Evolutionary conservation across 2,329 filamentous ascomycete species (phyloP), one percentile per base, ranked within the genome.

Genomic region (Trichoderma sp.): DNA sequence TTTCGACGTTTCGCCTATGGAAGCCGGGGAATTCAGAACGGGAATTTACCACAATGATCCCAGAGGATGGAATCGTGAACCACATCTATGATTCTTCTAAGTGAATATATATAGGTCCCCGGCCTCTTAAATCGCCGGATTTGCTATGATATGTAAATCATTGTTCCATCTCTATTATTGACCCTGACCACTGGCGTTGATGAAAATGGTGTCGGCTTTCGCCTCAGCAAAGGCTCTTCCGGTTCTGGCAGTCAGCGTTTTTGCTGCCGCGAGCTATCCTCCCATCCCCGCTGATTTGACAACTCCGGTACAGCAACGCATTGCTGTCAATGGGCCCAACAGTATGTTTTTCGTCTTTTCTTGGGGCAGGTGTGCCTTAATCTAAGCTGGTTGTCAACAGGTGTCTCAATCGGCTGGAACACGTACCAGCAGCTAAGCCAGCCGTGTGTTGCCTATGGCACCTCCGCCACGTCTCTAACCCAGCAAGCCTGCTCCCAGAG

Each of bases 331-430:
- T 51, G 82, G 81, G 2, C 77, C 80, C 0, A 80, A 80, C 67
- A 75, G 82, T 84, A 69, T 73, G 78, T 67, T 47, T 59, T 12
- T 10, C 26, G n/a, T 39, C 2, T 14, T 39, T 2, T 12, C 3
- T 39, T 10, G 5, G 3, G 3, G 10, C 1, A 39, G 10, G 34
- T 14, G 34, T 10, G 30, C 5, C 12, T 39, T 19, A 52, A 52
- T 5, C 17, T 52, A 10, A 57, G 28, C 21, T 12, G 45, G 26
- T 15, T 6, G 17, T 12, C 7, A 28, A 28, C 50, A 85, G 83
- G 80, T 41, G 77, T 85, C 7, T 81, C 81, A 0, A 75, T 87
- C 43, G 83, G 80, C 1, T 87, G 84, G 84, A 86, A 86, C 70
- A 87, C 84, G 0, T 86, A 85, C 69, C 67, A 78, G 64, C 69